phyloP scores from a whole-genome alignment of 2,329 filamentous ascomycete genomes.

The Aschersonia sp. region DNA sequence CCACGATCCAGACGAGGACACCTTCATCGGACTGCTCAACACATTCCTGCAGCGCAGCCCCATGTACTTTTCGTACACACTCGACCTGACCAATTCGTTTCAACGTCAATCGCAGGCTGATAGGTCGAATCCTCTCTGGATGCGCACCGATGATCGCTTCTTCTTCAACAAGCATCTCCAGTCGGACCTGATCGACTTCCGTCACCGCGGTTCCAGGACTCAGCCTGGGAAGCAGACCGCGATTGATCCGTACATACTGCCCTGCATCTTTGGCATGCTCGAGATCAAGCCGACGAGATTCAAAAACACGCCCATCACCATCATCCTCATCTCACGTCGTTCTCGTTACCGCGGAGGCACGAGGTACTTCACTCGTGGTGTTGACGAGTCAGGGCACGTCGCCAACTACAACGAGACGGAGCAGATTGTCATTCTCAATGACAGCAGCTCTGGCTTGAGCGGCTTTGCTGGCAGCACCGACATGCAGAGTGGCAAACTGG shows the following conservation, averaged over 20 bases:
- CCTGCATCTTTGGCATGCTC: constrained; percentile 92
- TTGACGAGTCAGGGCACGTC: constrained; percentile 89
- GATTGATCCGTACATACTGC: constrained; percentile 83
- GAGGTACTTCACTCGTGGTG: constrained; percentile 84
- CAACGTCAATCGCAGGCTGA: constrained; percentile 79
- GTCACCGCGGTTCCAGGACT: constrained; percentile 45
- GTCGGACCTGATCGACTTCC: constrained; percentile 81
- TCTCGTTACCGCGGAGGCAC: constrained; percentile 83
- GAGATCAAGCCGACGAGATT: constrained; percentile 77
- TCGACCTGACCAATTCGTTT: constrained; percentile 93
- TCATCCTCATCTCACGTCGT: constrained; percentile 76
- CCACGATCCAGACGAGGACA: constrained; percentile 87
- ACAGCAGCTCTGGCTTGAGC: constrained; percentile 56
- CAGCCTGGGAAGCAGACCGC: constrained; percentile 57
- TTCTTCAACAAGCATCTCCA: constrained; percentile 97
- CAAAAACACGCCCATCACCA: constrained; percentile 70
- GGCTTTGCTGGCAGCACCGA: constrained; percentile 67
- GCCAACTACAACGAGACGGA: constrained; percentile 99
- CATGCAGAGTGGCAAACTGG: constrained; percentile 58
- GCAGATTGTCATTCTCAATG: constrained; percentile 80
- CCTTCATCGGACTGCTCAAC: constrained; percentile 71
- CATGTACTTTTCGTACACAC: constrained; percentile 96
- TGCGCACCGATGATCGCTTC: constrained; percentile 87
- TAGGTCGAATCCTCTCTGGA: constrained; percentile 64
- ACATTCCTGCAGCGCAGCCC: constrained; percentile 68